Conservation (phyloP, 208 protist species). For the Tritrichomonas foetus region DNA sequence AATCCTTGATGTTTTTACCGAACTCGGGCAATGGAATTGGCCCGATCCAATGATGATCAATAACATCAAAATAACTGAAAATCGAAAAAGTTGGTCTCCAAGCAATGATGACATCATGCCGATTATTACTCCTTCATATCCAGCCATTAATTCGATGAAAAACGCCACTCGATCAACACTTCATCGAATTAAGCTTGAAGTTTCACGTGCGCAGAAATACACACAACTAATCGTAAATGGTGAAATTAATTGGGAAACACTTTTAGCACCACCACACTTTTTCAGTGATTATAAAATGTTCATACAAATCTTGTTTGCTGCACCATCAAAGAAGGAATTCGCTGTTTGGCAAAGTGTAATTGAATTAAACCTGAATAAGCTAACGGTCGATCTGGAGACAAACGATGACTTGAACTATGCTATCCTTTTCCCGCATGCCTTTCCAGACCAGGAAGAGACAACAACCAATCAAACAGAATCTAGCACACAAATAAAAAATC, state of each 20-base stretch:
- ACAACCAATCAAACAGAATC: too few species aligned
- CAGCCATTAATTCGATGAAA: background rate
- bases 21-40: background rate
- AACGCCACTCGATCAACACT: background rate
- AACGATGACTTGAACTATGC: background rate
- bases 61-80: background rate
- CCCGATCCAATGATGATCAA: background rate
- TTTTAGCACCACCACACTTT: background rate
- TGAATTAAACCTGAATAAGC: background rate
- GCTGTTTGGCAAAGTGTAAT: background rate
- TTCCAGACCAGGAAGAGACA: too few species aligned
- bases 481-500: too few species aligned
- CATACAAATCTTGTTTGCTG: background rate
- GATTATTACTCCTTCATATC: background rate
- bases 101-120: background rate
- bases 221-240: background rate
- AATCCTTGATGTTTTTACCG: background rate
- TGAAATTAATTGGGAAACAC: background rate
- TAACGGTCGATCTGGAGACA: background rate
- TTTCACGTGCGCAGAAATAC: background rate
- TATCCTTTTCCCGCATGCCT: background rate
- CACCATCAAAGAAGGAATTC: background rate
- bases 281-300: background rate
- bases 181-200: background rate
- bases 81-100: background rate